Evolutionary conservation across 176 grass and related monocot genomes (phyloP).

Genomic region (Secale cereale): DNA sequence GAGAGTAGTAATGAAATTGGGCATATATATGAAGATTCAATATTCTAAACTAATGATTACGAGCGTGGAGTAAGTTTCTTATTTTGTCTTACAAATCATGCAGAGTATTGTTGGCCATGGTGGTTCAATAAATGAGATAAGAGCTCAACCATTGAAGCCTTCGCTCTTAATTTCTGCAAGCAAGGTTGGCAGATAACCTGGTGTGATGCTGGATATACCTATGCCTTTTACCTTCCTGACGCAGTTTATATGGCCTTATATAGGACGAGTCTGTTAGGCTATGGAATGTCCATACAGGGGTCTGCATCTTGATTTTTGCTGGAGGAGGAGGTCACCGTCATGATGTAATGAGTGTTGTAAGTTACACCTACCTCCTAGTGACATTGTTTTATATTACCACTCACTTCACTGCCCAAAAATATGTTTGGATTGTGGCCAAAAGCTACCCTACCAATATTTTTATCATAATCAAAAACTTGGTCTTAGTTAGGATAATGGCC

Average conservation of each 20-base stretch:
- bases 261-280: conserved; percentile 96
- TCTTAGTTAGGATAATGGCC: no score
- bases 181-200: conserved; percentile 49
- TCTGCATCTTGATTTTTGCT: conserved; percentile 88
- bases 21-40: background rate
- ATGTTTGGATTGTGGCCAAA: no score
- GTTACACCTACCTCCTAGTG: conserved; percentile 25
- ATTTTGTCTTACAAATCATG: conserved; percentile 15
- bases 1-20: background rate
- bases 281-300: conserved; percentile 97
- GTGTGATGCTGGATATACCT: background rate
- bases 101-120: conserved; percentile 88
- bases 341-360: conserved; percentile 97
- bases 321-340: conserved; percentile 88
- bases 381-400: background rate
- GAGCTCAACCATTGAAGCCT: conserved; percentile 67
- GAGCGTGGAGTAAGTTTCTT: background rate
- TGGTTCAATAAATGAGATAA: conserved; percentile 78
- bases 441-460: no score
- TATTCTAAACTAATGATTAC: background rate
- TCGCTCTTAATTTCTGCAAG: conserved; percentile 94
- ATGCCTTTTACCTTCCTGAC: conserved; percentile 14
- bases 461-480: no score
- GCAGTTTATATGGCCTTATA: conserved; percentile 15
- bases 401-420: background rate